phyloP scores from a whole-genome alignment of 345 rosid genomes.

The Dipteronia sinensis region DNA sequence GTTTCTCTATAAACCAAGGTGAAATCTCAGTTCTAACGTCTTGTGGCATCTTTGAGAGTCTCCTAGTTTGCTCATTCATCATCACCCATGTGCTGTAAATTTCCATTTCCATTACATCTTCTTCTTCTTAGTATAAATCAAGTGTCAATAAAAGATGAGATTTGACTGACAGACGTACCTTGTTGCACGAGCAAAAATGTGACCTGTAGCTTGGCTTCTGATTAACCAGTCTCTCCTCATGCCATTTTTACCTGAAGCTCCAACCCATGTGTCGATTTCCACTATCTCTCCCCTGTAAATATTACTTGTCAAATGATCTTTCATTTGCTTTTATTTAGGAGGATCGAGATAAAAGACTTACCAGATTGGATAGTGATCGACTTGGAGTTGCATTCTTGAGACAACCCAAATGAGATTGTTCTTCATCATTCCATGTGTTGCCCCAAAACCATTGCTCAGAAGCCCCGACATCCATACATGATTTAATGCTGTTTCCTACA shows the following conservation, averaged over 20 bases:
- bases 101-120: too few species aligned
- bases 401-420: slow-evolving; percentile 80
- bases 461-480: slow-evolving; percentile 86
- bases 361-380: slow-evolving; percentile 70
- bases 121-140: too few species aligned
- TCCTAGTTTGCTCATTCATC: slow-evolving; percentile 72
- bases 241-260: slow-evolving; percentile 72
- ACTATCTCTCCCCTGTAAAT: slow-evolving; percentile 60
- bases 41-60: slow-evolving; percentile 68
- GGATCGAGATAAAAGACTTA: slow-evolving; percentile 7
- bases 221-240: slow-evolving; percentile 73
- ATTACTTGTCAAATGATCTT: too few species aligned
- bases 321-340: too few species aligned
- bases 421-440: slow-evolving; percentile 69
- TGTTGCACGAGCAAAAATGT: slow-evolving; percentile 56
- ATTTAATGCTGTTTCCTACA: slow-evolving; percentile 70
- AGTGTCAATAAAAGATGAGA: too few species aligned
- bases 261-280: slow-evolving; percentile 78
- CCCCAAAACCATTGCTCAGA: slow-evolving; percentile 70
- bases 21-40: slow-evolving; percentile 63
- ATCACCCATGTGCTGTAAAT: slow-evolving; percentile 64
- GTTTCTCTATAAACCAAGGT: slow-evolving; percentile 66
- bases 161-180: slow-evolving; percentile 35
- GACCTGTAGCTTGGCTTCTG: slow-evolving; percentile 64
- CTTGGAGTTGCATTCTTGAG: slow-evolving; percentile 61